A percentile compares a stretch with the other conserved stretches of the same genome.
Evolutionary conservation across 2,329 filamentous ascomycete genomes (phyloP).

Genomic region (Cercospora janseana): DNA sequence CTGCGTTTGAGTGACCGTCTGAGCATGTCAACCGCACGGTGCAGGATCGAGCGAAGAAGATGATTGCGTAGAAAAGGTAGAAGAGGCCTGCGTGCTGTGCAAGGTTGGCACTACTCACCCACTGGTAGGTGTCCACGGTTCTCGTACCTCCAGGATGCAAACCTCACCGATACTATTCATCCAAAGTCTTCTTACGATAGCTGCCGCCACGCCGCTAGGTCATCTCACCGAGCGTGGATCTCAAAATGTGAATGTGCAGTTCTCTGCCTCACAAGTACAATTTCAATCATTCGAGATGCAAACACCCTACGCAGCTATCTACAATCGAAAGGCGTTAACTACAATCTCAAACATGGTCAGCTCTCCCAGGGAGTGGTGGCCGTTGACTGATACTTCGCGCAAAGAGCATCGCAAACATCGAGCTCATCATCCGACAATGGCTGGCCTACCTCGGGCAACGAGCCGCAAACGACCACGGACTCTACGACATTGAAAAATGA

Average conservation of each 20-base stretch:
- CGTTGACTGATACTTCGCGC: conserved; percentile 15
- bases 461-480: conserved; percentile 11
- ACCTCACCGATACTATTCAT: neutral
- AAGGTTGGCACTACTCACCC: too few relatives aligned
- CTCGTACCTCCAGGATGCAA: neutral
- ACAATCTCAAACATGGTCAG: conserved; percentile 18
- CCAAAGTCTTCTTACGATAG: conserved; percentile 4
- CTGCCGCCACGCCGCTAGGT: conserved; percentile 8
- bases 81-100: too few relatives aligned
- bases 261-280: conserved; percentile 15
- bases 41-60: too few relatives aligned
- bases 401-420: conserved; percentile 10
- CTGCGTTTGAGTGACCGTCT: too few relatives aligned
- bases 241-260: conserved; percentile 14
- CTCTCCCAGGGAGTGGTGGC: conserved; percentile 12
- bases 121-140: neutral
- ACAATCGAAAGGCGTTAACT: conserved; percentile 15
- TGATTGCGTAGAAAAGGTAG: too few relatives aligned
- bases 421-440: conserved; percentile 11
- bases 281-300: conserved; percentile 16
- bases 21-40: too few relatives aligned
- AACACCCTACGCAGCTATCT: conserved; percentile 11
- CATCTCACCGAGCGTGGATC: conserved; percentile 10
- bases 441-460: conserved; percentile 9
- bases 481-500: conserved; percentile 15